phyloP scores from a whole-genome alignment of 139 green algal genomes.

The Auxenochlorella pyrenoidosa region DNA sequence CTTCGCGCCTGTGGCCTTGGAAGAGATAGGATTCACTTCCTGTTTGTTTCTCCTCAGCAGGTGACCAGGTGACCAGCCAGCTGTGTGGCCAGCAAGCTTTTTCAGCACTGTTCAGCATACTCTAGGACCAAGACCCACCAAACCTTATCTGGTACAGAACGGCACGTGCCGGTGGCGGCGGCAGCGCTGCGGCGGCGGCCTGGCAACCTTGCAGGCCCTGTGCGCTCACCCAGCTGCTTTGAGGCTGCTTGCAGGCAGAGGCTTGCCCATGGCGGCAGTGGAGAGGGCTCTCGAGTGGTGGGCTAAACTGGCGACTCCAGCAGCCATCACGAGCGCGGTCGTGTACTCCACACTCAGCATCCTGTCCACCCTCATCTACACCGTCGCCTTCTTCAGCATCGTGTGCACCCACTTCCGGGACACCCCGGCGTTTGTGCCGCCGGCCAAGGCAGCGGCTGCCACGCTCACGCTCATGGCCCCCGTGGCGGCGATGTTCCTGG shows the following conservation, averaged over 20 bases:
- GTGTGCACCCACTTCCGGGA: neutral
- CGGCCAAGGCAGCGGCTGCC: neutral
- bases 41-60: too few species aligned
- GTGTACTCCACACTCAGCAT: neutral
- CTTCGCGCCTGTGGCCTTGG: too few species aligned
- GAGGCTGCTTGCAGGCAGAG: neutral
- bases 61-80: too few species aligned
- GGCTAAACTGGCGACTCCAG: too few species aligned
- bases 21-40: too few species aligned
- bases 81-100: too few species aligned
- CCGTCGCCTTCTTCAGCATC: neutral
- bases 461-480: neutral
- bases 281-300: neutral
- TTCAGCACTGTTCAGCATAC: too few species aligned
- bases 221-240: neutral
- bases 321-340: neutral
- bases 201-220: neutral
- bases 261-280: neutral
- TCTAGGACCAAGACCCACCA: too few species aligned
- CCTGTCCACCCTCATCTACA: neutral
- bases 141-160: too few species aligned
- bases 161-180: too few species aligned
- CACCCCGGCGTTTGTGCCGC: neutral
- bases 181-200: too few species aligned
- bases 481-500: neutral